Percentiles rank a stretch among this genome's conserved stretches.
Conservation (phyloP, 331 rosid genomes). For the Cydonia oblonga region DNA sequence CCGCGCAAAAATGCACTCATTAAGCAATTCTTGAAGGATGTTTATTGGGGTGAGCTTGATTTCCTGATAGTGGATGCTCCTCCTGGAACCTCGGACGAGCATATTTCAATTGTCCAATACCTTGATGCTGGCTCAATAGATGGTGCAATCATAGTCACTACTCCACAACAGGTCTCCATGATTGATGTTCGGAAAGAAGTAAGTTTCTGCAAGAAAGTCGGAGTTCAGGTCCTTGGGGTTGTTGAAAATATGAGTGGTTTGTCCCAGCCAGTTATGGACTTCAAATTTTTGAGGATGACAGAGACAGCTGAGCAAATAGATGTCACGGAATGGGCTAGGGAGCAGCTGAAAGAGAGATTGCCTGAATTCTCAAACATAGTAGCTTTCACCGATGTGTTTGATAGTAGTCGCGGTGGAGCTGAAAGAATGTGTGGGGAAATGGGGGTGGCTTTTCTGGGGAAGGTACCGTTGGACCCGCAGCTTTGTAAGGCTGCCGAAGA, state of each 20-base stretch:
- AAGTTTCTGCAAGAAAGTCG: constrained; percentile 76
- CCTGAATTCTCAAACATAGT: constrained; percentile 53
- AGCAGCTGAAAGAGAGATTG: constrained; percentile 48
- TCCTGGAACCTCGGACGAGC: constrained; percentile 94
- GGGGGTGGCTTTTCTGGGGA: constrained; percentile 83
- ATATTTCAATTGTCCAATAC: constrained; percentile 72
- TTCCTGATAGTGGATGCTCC: constrained; percentile 90
- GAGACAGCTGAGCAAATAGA: constrained; percentile 58
- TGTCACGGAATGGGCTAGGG: constrained; percentile 55
- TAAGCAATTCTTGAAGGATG: constrained; percentile 80
- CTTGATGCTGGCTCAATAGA: constrained; percentile 61
- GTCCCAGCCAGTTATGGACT: constrained; percentile 47
- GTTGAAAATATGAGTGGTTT: constrained; percentile 93
- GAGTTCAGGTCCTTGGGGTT: constrained; percentile 67
- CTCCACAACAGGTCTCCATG: constrained; percentile 86
- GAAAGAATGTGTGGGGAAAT: constrained; percentile 63
- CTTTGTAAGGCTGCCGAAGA: constrained; percentile 92
- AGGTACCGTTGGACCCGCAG: constrained; percentile 82
- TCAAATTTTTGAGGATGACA: constrained; percentile 42
- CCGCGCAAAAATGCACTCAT: constrained; percentile 83
- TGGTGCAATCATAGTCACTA: constrained; percentile 83
- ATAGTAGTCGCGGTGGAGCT: constrained; percentile 85
- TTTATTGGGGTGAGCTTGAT: constrained; percentile 86
- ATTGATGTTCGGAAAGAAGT: constrained; percentile 86
- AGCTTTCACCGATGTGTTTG: constrained; percentile 73